A percentile compares a stretch with the other conserved stretches of the same genome.
phyloP scores from a whole-genome alignment of 495 filamentous ascomycete species.

The Delitschia confertaspora region DNA sequence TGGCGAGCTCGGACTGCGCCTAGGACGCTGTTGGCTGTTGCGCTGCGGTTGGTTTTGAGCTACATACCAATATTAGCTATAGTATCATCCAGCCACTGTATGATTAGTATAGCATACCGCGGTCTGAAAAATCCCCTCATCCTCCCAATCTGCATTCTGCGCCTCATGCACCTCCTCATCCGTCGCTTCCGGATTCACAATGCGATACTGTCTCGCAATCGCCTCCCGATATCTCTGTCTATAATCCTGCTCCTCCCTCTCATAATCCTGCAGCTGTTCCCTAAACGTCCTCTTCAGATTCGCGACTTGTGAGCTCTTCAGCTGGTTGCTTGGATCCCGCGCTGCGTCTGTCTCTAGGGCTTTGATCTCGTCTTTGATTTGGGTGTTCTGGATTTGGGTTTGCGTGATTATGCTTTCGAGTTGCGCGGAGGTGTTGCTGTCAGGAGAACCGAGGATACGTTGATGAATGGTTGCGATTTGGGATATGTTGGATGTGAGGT shows the following conservation, averaged over 20 bases:
- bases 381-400: slow-evolving; percentile 55
- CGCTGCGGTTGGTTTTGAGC: slow-evolving; percentile 62
- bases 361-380: slow-evolving; percentile 61
- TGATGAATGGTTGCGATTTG: slow-evolving; percentile 53
- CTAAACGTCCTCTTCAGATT: slow-evolving; percentile 57
- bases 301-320: slow-evolving; percentile 55
- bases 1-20: slow-evolving; percentile 67
- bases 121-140: slow-evolving; percentile 68
- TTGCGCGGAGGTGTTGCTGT: slow-evolving; percentile 40
- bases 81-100: background rate
- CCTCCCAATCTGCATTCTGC: slow-evolving; percentile 57
- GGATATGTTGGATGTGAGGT: slow-evolving; percentile 46
- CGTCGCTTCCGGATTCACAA: slow-evolving; percentile 64
- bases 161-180: slow-evolving; percentile 56
- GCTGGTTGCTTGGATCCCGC: slow-evolving; percentile 44
- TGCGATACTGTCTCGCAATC: slow-evolving; percentile 63
- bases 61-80: slow-evolving; percentile 26
- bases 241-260: slow-evolving; percentile 57
- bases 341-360: slow-evolving; percentile 53
- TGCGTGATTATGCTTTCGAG: slow-evolving; percentile 54
- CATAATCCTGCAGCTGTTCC: slow-evolving; percentile 52
- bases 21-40: slow-evolving; percentile 54
- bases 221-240: slow-evolving; percentile 57
- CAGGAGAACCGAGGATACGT: slow-evolving; percentile 47
- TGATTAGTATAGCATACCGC: slow-evolving; percentile 46